phyloP scores from a whole-genome alignment of 305 asterid genomes.

The Fraxinus ornus region DNA sequence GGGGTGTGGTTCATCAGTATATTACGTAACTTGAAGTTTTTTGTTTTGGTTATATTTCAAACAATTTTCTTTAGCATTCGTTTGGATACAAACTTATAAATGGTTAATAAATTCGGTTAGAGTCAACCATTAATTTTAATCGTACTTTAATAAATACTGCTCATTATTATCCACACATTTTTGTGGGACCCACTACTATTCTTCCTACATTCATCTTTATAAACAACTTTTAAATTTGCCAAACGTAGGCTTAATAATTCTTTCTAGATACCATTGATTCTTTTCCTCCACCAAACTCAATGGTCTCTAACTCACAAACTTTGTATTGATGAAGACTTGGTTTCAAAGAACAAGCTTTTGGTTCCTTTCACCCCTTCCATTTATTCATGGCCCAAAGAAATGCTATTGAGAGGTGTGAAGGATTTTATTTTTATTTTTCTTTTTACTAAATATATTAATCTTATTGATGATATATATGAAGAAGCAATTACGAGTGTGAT shows the following conservation, averaged over 20 bases:
- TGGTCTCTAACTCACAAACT: not conserved
- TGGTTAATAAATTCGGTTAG: no score
- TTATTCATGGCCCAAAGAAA: not conserved
- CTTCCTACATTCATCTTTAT: no score
- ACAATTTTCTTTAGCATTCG: not conserved
- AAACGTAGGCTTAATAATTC: no score
- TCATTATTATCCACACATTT: no score
- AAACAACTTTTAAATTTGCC: no score
- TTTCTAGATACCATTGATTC: not conserved
- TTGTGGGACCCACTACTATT: no score
- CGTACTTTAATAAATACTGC: no score
- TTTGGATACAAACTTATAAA: no score
- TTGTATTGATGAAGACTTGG: not conserved
- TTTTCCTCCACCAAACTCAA: not conserved
- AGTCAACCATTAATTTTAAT: no score
- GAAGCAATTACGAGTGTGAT: not conserved
- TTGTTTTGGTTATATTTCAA: not conserved
- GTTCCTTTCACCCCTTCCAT: not conserved
- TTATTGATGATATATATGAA: not conserved
- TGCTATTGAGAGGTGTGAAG: not conserved
- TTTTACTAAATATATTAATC: not conserved
- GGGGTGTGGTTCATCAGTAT: not conserved
- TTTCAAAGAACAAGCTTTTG: not conserved
- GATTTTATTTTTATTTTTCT: not conserved
- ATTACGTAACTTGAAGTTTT: not conserved